phyloP scores from a whole-genome alignment of 164 flowering plant species.

The Stephania cephalantha region DNA sequence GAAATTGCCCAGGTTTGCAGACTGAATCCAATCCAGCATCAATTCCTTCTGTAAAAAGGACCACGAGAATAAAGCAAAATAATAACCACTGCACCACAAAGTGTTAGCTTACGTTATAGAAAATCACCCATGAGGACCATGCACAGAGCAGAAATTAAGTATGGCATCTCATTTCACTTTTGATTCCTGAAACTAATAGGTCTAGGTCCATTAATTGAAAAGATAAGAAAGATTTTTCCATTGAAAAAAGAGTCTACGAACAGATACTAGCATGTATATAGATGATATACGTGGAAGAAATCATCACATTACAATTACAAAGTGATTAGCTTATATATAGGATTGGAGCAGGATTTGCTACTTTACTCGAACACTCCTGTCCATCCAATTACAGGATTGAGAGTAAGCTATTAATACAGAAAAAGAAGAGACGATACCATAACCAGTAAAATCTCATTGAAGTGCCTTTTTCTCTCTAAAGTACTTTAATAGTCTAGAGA shows the following conservation, averaged over 20 bases:
- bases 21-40: background rate
- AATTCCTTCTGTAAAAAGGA: background rate
- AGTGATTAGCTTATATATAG: slow-evolving; percentile 1
- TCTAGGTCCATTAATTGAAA: background rate
- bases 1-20: background rate
- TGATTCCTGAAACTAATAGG: background rate
- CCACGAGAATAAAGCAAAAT: background rate
- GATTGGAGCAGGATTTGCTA: background rate
- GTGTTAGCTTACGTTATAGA: background rate
- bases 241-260: background rate
- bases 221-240: background rate
- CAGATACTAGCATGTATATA: background rate
- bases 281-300: slow-evolving; percentile 2
- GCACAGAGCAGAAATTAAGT: background rate
- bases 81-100: background rate
- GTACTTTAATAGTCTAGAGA: slow-evolving; percentile 49
- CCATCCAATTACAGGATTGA: background rate
- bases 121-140: background rate
- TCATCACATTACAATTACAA: background rate
- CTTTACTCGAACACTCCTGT: background rate
- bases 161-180: background rate
- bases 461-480: background rate
- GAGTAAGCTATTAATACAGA: slow-evolving; percentile 4
- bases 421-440: background rate
- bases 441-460: background rate